Evolutionary conservation across 106 monocot genomes (phyloP).

Genomic region (Dendrobium huoshanense): DNA sequence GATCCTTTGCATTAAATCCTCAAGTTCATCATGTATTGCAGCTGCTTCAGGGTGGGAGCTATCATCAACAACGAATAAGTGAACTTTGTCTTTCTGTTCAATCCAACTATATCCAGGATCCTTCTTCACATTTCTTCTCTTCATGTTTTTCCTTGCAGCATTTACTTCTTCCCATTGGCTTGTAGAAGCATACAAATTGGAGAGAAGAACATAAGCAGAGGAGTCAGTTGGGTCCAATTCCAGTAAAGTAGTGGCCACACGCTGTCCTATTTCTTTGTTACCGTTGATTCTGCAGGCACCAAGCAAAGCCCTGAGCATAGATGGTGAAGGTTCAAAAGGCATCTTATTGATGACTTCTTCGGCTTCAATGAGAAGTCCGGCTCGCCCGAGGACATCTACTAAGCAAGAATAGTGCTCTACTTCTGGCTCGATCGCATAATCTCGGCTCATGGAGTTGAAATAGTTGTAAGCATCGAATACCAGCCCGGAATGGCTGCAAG

Average conservation of each 20-base stretch:
- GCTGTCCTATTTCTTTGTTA: constrained; percentile 38
- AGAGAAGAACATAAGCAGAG: constrained; percentile 75
- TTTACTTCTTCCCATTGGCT: constrained; percentile 42
- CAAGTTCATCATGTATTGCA: constrained; percentile 35
- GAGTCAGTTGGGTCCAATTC: constrained; percentile 50
- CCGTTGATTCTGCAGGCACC: constrained; percentile 56
- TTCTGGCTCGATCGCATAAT: constrained; percentile 51
- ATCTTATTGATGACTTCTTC: constrained; percentile 53
- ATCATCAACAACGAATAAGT: constrained; percentile 40
- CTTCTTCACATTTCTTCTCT: constrained; percentile 46
- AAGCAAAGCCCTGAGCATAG: constrained; percentile 56
- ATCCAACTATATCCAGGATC: constrained; percentile 75
- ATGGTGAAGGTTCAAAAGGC: constrained; percentile 54
- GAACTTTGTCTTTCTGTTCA: constrained; percentile 34
- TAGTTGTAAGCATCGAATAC: constrained; percentile 51
- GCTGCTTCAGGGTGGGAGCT: constrained; percentile 36
- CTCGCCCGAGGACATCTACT: constrained; percentile 59
- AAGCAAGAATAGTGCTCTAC: constrained; percentile 74
- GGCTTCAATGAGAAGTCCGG: constrained; percentile 48
- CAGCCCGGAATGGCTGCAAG: constrained; percentile 77
- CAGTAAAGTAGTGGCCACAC: constrained; percentile 39
- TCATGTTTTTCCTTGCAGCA: constrained; percentile 50
- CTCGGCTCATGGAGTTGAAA: constrained; percentile 43
- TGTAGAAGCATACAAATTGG: constrained; percentile 55
- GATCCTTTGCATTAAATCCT: constrained; percentile 46